phyloP scores from a whole-genome alignment of 352 stramenopile species.

The Phytopythium montanum region DNA sequence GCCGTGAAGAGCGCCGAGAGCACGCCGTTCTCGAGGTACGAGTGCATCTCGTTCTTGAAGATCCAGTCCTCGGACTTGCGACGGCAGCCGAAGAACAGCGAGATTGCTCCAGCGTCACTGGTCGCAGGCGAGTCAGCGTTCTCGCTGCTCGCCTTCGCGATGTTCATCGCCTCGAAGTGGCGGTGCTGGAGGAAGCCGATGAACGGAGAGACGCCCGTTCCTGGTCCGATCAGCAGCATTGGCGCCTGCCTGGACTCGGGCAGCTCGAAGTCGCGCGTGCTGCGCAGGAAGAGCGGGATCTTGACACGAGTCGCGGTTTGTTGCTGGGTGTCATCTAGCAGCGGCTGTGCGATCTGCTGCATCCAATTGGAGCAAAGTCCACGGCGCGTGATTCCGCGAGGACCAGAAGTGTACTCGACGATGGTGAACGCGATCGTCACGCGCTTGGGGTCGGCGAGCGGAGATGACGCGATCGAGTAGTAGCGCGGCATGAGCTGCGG shows the following conservation, averaged over 20 bases:
- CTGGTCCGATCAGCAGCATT: constrained; percentile 94
- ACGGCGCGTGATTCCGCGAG: constrained; percentile 29
- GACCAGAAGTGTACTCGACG: constrained; percentile 78
- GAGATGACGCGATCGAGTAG: constrained; percentile 95
- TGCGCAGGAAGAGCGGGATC: constrained; percentile 89
- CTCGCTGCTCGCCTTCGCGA: not conserved
- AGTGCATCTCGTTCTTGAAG: constrained; percentile 86
- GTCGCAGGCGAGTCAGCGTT: constrained; percentile 16
- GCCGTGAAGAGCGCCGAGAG: constrained; percentile 84
- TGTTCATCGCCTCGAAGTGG: constrained; percentile 23
- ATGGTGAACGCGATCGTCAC: constrained; percentile 91
- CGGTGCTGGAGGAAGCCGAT: constrained; percentile 95
- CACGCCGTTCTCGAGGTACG: constrained; percentile 64
- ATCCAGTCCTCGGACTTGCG: constrained; percentile 89
- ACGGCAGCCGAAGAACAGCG: constrained; percentile 96
- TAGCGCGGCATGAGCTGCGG: constrained; percentile 91
- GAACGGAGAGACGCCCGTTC: constrained; percentile 96
- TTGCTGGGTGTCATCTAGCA: constrained; percentile 15
- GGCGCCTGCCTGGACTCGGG: constrained; percentile 78
- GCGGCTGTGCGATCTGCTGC: constrained; percentile 35
- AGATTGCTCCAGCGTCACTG: constrained; percentile 31
- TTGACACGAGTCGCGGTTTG: constrained; percentile 12
- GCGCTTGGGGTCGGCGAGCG: constrained; percentile 56
- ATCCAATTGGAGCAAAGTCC: constrained; percentile 73
- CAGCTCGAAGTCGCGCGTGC: constrained; percentile 88